phyloP scores from a whole-genome alignment of 2,329 filamentous ascomycete species.

The Meredithiella fracta region DNA sequence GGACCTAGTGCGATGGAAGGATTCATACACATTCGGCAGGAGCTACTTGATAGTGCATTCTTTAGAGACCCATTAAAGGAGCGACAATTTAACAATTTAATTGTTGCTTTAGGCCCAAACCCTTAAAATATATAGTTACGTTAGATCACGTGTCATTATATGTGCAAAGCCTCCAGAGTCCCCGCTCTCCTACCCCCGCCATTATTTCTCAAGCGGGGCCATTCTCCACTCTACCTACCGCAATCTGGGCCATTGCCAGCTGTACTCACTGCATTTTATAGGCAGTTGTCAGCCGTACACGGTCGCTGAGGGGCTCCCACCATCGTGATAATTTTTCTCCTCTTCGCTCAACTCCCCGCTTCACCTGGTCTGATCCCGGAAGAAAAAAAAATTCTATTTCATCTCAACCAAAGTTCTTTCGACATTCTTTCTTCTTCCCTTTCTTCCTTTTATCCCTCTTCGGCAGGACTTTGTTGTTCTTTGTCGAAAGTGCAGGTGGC shows the following conservation, averaged over 20 bases:
- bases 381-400: slow-evolving; percentile 6
- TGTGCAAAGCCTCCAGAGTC: background rate
- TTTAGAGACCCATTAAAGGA: background rate
- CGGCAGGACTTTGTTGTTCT: slow-evolving; percentile 14
- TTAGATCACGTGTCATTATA: background rate
- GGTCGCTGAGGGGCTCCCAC: background rate
- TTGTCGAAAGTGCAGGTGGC: slow-evolving; percentile 12
- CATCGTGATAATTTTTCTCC: slow-evolving; percentile 15
- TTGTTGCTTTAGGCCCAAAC: background rate
- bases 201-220: background rate
- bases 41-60: background rate
- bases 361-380: background rate
- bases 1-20: background rate
- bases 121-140: background rate
- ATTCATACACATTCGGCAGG: background rate
- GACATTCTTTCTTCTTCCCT: slow-evolving; percentile 4
- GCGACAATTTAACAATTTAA: background rate
- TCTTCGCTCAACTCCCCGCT: slow-evolving; percentile 15
- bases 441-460: slow-evolving; percentile 7
- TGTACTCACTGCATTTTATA: background rate
- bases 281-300: background rate
- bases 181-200: background rate
- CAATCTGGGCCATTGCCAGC: background rate
- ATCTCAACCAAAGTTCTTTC: slow-evolving; percentile 6
- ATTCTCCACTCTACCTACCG: background rate